phyloP scores from a whole-genome alignment of 2,329 filamentous ascomycete species.

The Plectosphaerella cucumerina region DNA sequence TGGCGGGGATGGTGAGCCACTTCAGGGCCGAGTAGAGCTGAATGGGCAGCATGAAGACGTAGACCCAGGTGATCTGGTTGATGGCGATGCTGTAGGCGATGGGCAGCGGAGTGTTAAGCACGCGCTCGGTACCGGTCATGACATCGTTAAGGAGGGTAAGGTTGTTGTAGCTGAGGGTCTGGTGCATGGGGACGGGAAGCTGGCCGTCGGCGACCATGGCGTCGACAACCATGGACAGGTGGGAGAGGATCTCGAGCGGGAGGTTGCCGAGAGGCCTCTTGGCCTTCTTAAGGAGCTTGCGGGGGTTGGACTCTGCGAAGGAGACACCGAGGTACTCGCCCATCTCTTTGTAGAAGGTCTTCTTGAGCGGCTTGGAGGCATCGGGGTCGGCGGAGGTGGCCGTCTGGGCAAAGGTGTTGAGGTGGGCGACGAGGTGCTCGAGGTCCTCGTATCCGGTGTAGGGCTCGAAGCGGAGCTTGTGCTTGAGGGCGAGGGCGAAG shows the following conservation, averaged over 20 bases:
- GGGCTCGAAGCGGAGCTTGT: constrained; percentile 79
- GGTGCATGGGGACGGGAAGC: constrained; percentile 52
- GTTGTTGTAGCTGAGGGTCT: constrained; percentile 56
- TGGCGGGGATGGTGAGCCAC: constrained; percentile 77
- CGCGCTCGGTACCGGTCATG: constrained; percentile 68
- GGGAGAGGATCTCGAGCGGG: constrained; percentile 75
- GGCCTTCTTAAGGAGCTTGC: constrained; percentile 71
- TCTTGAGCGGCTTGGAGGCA: constrained; percentile 27
- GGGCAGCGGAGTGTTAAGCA: constrained; percentile 77
- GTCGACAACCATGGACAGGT: constrained; percentile 65
- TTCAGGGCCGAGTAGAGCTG: constrained; percentile 62
- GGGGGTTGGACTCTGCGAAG: constrained; percentile 73
- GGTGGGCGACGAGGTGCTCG: constrained; percentile 61
- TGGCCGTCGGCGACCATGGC: constrained; percentile 52
- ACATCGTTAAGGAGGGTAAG: constrained; percentile 67
- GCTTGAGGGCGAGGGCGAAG: constrained; percentile 74
- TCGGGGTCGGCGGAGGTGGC: constrained; percentile 35
- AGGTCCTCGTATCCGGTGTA: constrained; percentile 75
- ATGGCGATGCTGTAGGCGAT: constrained; percentile 82
- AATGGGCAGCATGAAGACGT: constrained; percentile 77
- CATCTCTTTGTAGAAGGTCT: constrained; percentile 55
- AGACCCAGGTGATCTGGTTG: constrained; percentile 81
- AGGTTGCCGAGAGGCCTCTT: constrained; percentile 73
- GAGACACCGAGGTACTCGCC: constrained; percentile 74
- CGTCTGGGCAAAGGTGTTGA: constrained; percentile 68